Evolutionary conservation across 176 grass and related monocot species (phyloP), one percentile per base, ranked within the genome.

Genomic region (Aegilops longissima): DNA sequence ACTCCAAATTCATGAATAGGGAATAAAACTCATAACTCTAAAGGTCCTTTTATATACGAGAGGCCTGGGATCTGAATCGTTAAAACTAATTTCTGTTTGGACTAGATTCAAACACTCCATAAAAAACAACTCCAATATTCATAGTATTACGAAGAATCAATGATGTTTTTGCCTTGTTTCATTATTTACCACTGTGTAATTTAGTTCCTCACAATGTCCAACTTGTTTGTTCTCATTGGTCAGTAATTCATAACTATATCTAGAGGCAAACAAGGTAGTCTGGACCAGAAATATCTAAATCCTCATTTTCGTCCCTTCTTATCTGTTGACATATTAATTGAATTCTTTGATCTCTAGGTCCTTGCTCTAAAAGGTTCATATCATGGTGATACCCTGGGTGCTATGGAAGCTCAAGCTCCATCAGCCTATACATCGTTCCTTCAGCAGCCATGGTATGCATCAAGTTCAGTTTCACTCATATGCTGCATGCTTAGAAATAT

Each of bases 341-440:
- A 24, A 33, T 35, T 39, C 74, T 20, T 56, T 34, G 74, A 77
- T 79, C 65, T 79, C 1, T 73, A 98, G 96, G 96, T 98, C 70
- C 90, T 95, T 85, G 92, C 96, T 82, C 84, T 98, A 66, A 94
- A 84, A 71, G 96, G 96, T 79, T 95, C 93, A 35, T 98, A 98
- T 71, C 96, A 95, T 63, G 96, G 93, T 85, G 96, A 98, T 88
- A 98, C 96, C 65, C 81, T 98, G 66, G 96, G 96, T 70, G 96
- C 96, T 80, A 98, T 98, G 96, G 96, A 98, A 84, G 96, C 96
- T 24, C 96, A 98, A 89, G 90, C 96, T 89, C 96, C 96, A 78
- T 98, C 96, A 73, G 80, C 93, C 27, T 98, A 98, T 89, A 98
- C 96, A 4, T 90, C 90, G 58, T 95, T 95, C 76, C 77, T 92